Percentiles rank a stretch among this genome's conserved stretches.
These are phyloP conservation scores for Glonium stellatum DNA, from an alignment of 495 filamentous ascomycete genomes.

Conservation along the genomic window DNA sequence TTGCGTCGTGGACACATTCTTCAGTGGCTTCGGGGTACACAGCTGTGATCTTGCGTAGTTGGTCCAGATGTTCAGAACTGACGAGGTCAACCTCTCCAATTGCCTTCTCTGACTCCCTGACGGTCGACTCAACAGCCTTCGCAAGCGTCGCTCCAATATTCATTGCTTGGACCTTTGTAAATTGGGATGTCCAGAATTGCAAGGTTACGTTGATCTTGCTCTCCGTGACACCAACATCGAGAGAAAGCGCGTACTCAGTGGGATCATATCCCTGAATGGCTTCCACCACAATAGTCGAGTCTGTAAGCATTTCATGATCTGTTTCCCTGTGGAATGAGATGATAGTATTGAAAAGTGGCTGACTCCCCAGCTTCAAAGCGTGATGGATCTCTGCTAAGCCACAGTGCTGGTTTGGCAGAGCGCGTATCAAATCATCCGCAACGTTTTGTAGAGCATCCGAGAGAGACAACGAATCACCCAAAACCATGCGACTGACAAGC, in stretches of 20 bases:
- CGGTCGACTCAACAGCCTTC: conserved; percentile 4
- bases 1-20: conserved; percentile 21
- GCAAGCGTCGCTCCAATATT: conserved; percentile 38
- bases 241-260: conserved; percentile 18
- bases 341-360: conserved; percentile 21
- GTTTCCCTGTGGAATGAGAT: conserved; percentile 19
- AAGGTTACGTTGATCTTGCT: conserved; percentile 41
- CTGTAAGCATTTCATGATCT: conserved; percentile 6
- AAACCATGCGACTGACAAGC: conserved; percentile 16
- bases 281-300: conserved; percentile 13
- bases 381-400: conserved; percentile 23
- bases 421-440: conserved; percentile 9
- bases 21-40: conserved; percentile 17
- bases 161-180: conserved; percentile 42
- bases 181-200: conserved; percentile 42
- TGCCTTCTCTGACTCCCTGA: conserved; percentile 8
- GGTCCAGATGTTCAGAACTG: conserved; percentile 6
- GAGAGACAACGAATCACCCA: conserved; percentile 2
- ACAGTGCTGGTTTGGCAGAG: conserved; percentile 15
- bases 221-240: conserved; percentile 40
- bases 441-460: conserved; percentile 10
- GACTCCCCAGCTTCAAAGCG: conserved; percentile 13
- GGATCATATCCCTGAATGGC: conserved; percentile 13
- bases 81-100: conserved; percentile 15
- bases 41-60: conserved; percentile 9